Base-by-base conservation (phyloP, 257 asterid genomes). In the Fraxinus excelsior region DNA sequence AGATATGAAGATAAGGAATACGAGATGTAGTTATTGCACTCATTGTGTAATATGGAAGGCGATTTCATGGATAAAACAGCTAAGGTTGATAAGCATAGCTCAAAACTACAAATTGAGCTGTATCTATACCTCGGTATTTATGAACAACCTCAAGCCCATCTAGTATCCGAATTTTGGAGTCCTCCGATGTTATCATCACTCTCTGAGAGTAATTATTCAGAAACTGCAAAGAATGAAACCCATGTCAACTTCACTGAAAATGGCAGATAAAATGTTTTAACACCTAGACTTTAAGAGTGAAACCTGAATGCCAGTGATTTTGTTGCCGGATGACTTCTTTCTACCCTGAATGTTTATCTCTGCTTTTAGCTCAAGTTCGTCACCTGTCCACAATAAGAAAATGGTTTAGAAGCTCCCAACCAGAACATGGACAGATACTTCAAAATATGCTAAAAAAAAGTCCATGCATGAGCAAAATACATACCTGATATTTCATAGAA, bases 221-320 rank as follows among this genome's bases (percentile, higher is more conserved):
- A 85, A 88, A 92, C 97, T 92, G 91, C 78, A 76, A 42, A 67
- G 12, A 42, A 74, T 40, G 49, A 78, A 31, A 7, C 9, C 64
- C 68, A 37, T 29, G 80, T 83, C 29, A 86, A 68, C 76, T 78
- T 66, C 14, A 28, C 12, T 31, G 40, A 64, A 49, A 49, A 19
- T 5, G n/a, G 68, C 58, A 35, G 28, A 66, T 67, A 25, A 13
- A 26, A 72, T 56, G 18, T 18, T 28, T 68, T 56, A 35, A 72
- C 18, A 1, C 16, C 2, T 32, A 3, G 14, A 1, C 34, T 21
- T 23, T 29, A 19, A 68, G 80, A 71, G 65, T 79, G 71, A 46
- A 82, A 93, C 97, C 98, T 91, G 95, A 90, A 94, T 89, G 88
- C 99, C 91, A 5, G 95, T 94, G n/a, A 94, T 89, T 84, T 82